Evolutionary conservation across 169 alveolate species (phyloP).

Genomic region (Cardiosporidium cionae): DNA sequence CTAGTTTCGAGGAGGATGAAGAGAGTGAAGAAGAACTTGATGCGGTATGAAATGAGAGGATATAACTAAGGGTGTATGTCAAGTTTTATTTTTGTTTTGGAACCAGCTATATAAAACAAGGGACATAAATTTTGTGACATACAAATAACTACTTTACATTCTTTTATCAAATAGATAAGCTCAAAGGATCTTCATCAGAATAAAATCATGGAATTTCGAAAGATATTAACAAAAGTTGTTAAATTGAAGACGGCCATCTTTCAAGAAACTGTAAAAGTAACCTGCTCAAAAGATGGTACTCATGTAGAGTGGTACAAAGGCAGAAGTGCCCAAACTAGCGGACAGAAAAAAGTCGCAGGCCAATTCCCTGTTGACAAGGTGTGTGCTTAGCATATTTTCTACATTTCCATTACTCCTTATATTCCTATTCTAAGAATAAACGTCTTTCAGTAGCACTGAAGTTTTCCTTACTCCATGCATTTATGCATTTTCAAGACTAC

Average conservation of each 20-base stretch:
- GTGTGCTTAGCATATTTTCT: not conserved
- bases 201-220: constrained; percentile 18
- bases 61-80: not conserved
- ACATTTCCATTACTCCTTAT: not conserved
- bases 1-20: not conserved
- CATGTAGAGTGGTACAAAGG: constrained; percentile 35
- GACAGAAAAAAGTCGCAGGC: constrained; percentile 16
- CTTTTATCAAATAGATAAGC: constrained; percentile 9
- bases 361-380: constrained; percentile 28
- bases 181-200: constrained; percentile 25
- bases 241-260: constrained; percentile 21
- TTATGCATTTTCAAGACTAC: not conserved
- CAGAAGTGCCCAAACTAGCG: not conserved
- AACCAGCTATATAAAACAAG: not conserved
- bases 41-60: no score
- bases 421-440: no score
- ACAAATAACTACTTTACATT: no score
- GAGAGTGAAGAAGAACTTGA: not conserved
- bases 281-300: constrained; percentile 24
- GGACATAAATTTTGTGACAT: no score
- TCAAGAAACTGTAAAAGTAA: constrained; percentile 27
- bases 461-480: not conserved
- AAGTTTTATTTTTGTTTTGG: not conserved
- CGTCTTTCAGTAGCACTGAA: not conserved
- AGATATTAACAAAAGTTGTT: constrained; percentile 19